A percentile compares a stretch with the other conserved stretches of the same genome.
Evolutionary conservation across 257 asterid species (phyloP).

Genomic region (Solanum raphanifolium): DNA sequence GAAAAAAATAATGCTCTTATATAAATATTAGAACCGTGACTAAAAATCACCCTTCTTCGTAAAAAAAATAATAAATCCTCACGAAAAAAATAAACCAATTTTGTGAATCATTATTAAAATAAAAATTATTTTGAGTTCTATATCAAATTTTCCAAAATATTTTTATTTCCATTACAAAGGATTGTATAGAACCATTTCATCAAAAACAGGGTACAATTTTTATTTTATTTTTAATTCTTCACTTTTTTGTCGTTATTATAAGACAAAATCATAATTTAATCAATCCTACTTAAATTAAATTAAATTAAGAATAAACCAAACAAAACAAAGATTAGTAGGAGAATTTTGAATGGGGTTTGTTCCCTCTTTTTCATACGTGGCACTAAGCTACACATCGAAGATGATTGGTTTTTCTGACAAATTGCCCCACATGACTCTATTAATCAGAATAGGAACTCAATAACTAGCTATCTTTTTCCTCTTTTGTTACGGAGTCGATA

Average conservation of each 20-base stretch:
- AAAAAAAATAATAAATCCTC: neutral
- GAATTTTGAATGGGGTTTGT: neutral
- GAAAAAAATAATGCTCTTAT: neutral
- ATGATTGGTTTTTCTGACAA: conserved; percentile 9
- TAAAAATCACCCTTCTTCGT: neutral
- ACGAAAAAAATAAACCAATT: neutral
- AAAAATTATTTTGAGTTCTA: neutral
- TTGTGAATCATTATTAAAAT: neutral
- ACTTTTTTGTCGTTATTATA: neutral
- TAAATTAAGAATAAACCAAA: neutral
- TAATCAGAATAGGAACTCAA: neutral
- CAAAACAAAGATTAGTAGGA: neutral
- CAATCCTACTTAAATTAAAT: neutral
- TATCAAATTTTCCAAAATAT: neutral
- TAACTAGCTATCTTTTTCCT: neutral
- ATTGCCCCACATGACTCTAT: neutral
- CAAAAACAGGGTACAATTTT: neutral
- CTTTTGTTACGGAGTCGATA: neutral
- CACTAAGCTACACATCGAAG: neutral
- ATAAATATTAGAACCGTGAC: neutral
- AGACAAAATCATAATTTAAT: neutral
- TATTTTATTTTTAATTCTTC: too few relatives aligned
- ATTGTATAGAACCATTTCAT: neutral
- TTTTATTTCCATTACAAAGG: neutral
- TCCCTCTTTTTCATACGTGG: conserved; percentile 3